Evolutionary conservation across 2,329 filamentous ascomycete species (phyloP).

Genomic region (Biscogniauxia sp.): DNA sequence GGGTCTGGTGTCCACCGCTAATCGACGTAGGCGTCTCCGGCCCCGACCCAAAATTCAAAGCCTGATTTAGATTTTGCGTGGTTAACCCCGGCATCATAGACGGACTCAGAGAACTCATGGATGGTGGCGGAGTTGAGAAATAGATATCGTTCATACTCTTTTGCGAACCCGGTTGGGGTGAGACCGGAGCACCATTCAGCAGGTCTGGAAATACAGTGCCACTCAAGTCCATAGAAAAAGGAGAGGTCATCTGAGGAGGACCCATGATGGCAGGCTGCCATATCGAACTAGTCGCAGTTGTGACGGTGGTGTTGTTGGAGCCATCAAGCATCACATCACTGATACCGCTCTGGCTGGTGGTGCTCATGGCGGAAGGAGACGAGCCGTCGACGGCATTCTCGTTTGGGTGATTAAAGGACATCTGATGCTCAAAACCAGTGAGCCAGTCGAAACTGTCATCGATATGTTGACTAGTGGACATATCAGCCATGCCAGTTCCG

Average conservation of each 20-base stretch:
- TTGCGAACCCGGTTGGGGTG: slow-evolving; percentile 71
- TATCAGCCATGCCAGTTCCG: slow-evolving; percentile 54
- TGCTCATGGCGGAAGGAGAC: slow-evolving; percentile 94
- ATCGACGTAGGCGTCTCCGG: slow-evolving; percentile 74
- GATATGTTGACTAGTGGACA: slow-evolving; percentile 56
- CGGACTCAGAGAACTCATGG: slow-evolving; percentile 71
- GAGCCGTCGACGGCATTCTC: slow-evolving; percentile 88
- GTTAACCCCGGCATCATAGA: slow-evolving; percentile 66
- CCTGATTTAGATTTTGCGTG: slow-evolving; percentile 60
- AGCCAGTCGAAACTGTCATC: slow-evolving; percentile 84
- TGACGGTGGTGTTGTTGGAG: slow-evolving; percentile 59
- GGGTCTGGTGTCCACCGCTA: slow-evolving; percentile 59
- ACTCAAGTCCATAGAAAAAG: slow-evolving; percentile 73
- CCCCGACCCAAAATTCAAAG: slow-evolving; percentile 61
- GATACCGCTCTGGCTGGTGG: slow-evolving; percentile 85
- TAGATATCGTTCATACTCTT: slow-evolving; percentile 72
- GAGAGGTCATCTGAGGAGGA: slow-evolving; percentile 65
- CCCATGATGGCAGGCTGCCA: slow-evolving; percentile 70
- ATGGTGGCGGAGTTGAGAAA: slow-evolving; percentile 75
- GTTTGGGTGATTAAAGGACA: slow-evolving; percentile 66
- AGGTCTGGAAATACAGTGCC: slow-evolving; percentile 75
- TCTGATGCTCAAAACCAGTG: slow-evolving; percentile 74
- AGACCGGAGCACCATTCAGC: slow-evolving; percentile 68
- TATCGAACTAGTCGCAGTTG: slow-evolving; percentile 55
- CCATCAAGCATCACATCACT: slow-evolving; percentile 92